A percentile compares a stretch with the other conserved stretches of the same genome.
These are phyloP conservation scores for Aegle marmelos DNA, from an alignment of 345 rosid genomes.

Conservation along the genomic window DNA sequence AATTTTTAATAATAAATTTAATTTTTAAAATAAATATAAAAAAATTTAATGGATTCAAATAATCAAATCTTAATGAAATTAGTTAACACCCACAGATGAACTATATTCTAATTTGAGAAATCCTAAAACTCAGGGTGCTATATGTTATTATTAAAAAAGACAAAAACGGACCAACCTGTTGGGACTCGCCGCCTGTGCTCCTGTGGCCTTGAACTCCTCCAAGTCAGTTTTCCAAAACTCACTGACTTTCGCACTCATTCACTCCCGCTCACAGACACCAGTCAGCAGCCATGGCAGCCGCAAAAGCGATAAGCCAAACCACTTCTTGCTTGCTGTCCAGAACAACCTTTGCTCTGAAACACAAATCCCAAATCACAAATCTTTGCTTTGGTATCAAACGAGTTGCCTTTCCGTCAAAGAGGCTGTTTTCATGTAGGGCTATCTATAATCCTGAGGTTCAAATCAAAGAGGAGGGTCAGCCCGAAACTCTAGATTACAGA, in stretches of 20 bases:
- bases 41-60: accelerated
- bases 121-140: too few relatives aligned
- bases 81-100: too few relatives aligned
- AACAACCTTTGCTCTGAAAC: constrained; percentile 28
- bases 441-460: constrained; percentile 56
- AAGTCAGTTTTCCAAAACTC: neutral
- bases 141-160: neutral
- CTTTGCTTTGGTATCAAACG: constrained; percentile 28
- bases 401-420: constrained; percentile 33
- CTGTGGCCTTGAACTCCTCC: neutral
- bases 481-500: constrained; percentile 77
- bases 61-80: too few relatives aligned
- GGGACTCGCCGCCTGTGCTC: neutral
- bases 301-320: constrained; percentile 40
- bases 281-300: constrained; percentile 49
- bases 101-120: too few relatives aligned
- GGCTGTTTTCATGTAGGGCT: constrained; percentile 57
- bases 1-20: accelerated
- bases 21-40: accelerated
- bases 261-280: neutral
- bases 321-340: constrained; percentile 47
- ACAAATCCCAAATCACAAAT: constrained; percentile 19
- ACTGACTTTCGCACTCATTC: neutral
- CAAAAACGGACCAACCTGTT: neutral
- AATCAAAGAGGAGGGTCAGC: constrained; percentile 68